Base-by-base conservation (phyloP, 352 stramenopile species). In the Phytopythium cucurbitacearum region DNA sequence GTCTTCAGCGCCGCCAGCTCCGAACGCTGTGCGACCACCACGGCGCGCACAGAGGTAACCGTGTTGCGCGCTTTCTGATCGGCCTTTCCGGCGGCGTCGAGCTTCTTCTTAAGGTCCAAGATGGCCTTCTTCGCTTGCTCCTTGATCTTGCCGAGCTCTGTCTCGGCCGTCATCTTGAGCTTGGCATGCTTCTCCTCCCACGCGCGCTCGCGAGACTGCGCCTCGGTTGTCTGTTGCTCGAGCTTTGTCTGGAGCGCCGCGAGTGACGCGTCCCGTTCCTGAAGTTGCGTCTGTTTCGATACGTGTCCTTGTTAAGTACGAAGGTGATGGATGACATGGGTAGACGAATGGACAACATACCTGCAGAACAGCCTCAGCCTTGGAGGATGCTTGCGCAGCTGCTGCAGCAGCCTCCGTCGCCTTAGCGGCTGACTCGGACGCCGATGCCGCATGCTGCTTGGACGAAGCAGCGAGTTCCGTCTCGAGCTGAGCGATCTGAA, bases 101-200 rank as follows among this genome's bases (percentile, higher is more conserved):
- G 67, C 36, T 82, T 85, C 41, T 84, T 81, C 41, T 91, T 91
- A 7, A 94, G 69, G 13, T 94, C 82, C 48, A 93, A 50, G 45
- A 95, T 94, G 40, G 85, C 83, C 57, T 89, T 88, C 59, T 95
- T 95, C 2, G 85, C 85, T 36, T 95, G 85, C 51, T 95, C 80
- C 51, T 95, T 94, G 51, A 92, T 91, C 47, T 92, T 95, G 37
- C 60, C 65, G 16, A 94, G 70, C 47, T 95, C 85, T 0, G 47
- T 61, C 48, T 95, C 85, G 0, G 82, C 82, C 4, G 76, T 87
- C 4, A 71, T 57, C 59, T 95, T 93, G 4, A 95, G 67, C 49
- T 92, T 92, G 21, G 79, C 60, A 44, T 92, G 67, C 32, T 78
- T 88, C 44, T 89, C 83, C 47, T 87, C 69, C 62, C 62, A 85